Evolutionary conservation across 495 filamentous ascomycete species (phyloP), one percentile per base, ranked within the genome.

Genomic region (Delitschia confertaspora): DNA sequence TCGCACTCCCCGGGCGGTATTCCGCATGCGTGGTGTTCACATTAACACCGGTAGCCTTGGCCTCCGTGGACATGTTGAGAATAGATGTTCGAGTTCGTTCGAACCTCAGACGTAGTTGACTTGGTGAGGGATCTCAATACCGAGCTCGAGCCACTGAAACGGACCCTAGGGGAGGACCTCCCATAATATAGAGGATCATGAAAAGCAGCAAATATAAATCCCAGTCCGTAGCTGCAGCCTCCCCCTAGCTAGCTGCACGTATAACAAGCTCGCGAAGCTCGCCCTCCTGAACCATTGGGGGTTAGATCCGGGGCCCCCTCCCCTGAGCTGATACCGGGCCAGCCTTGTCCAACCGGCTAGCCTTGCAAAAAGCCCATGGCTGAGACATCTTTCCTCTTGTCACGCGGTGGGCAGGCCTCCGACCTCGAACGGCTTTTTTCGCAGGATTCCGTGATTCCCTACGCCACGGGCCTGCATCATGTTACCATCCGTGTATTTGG

Each of bases 261-360:
- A 2, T 6, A 19, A 16, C 42, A 10, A 36, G 31, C 46, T 42
- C 37, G 42, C 33, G 13, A 45, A 42, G 38, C 8, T 13, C 46
- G 18, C 22, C 33, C 6, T 46, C 13, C 19, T 24, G 49, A 47
- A 53, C 49, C 30, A 53, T 53, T 53, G 49, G 49, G 49, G 43
- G 36, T n/a, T n/a, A n/a, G n/a, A n/a, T n/a, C n/a, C n/a, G n/a
- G n/a, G n/a, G n/a, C n/a, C n/a, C n/a, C n/a, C n/a, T n/a, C n/a
- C n/a, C n/a, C n/a, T n/a, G 33, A 47, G 11, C 13, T 37, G 47
- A 7, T 23, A 9, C 6, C 10, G 25, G 38, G 24, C 10, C 11
- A 25, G 40, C 13, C 8, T 25, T 19, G 9, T 29, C 13, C 29
- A 35, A 24, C 29, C n/a, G 9, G 10, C 10, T 13, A 37, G 22